A percentile compares a stretch with the other conserved stretches of the same genome.
phyloP scores from a whole-genome alignment of 192 early-diverging fungal genomes.

The Jimgerdemannia flammicorona region DNA sequence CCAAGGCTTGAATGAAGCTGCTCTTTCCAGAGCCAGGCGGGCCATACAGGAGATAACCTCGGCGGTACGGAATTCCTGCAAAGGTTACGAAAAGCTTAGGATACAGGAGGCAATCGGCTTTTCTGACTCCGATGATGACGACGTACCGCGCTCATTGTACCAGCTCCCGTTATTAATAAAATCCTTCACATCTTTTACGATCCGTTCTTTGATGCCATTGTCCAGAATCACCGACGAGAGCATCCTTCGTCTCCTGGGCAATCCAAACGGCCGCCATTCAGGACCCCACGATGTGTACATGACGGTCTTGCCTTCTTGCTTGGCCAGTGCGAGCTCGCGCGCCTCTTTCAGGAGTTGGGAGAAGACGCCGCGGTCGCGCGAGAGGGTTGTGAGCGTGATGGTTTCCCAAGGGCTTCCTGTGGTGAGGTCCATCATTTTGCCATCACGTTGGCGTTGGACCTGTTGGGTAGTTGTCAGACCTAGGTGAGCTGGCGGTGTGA shows the following conservation, averaged over 20 bases:
- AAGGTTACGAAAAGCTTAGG: background rate
- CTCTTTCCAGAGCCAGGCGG: conserved; percentile 90
- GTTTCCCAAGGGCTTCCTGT: conserved; percentile 95
- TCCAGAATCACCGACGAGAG: conserved; percentile 75
- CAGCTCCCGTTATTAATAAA: conserved; percentile 80
- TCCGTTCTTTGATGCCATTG: conserved; percentile 54
- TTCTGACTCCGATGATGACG: too few relatives aligned
- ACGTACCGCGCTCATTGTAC: conserved; percentile 72
- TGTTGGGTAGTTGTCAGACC: conserved; percentile 9
- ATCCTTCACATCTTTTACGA: conserved; percentile 66
- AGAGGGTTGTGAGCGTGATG: conserved; percentile 87
- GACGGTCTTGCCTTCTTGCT: conserved; percentile 94
- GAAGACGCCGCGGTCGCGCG: conserved; percentile 76
- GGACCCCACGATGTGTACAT: conserved; percentile 93
- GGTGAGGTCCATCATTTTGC: conserved; percentile 87
- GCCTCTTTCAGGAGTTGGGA: conserved; percentile 76
- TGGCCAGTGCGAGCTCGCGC: conserved; percentile 73
- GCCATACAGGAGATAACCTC: conserved; percentile 85
- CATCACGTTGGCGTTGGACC: conserved; percentile 77
- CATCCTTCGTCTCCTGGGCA: conserved; percentile 76
- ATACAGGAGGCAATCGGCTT: background rate
- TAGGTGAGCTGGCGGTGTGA: conserved; percentile 10
- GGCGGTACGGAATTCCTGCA: conserved; percentile 79
- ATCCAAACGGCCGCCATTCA: conserved; percentile 96
- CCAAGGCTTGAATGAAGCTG: conserved; percentile 89